Conservation (phyloP, 1,284 basidiomycete genomes). For the Heliocybe sulcata region DNA sequence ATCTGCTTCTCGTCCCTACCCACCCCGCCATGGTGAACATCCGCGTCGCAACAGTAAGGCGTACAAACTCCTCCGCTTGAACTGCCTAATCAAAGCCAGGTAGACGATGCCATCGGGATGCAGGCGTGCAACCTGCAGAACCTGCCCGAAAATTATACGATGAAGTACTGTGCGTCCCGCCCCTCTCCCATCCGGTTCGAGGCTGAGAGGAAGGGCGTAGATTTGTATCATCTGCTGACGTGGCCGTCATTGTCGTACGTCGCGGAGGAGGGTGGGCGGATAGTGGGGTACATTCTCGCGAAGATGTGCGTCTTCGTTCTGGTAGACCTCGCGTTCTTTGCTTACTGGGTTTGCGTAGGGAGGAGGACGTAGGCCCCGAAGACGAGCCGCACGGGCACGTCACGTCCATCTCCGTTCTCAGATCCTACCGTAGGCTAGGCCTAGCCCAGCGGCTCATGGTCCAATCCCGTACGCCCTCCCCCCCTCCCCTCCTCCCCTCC, state of each 20-base stretch:
- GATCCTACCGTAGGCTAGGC: conserved; percentile 80
- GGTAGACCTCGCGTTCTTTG: neutral
- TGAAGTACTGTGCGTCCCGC: conserved; percentile 74
- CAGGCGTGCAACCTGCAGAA: conserved; percentile 87
- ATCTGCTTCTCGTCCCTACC: too few species aligned
- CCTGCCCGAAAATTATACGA: conserved; percentile 81
- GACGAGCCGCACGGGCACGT: conserved; percentile 79
- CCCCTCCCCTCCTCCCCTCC: conserved; percentile 2
- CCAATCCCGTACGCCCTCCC: conserved; percentile 62
- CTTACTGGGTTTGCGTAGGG: conserved; percentile 37
- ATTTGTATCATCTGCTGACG: conserved; percentile 82
- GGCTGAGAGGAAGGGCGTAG: conserved; percentile 29
- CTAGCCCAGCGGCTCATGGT: conserved; percentile 87
- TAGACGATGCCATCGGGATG: conserved; percentile 80
- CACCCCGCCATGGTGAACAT: conserved; percentile 37
- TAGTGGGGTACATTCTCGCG: conserved; percentile 92
- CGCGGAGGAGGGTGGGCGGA: conserved; percentile 85
- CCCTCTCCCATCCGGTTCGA: neutral
- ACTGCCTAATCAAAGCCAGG: conserved; percentile 23
- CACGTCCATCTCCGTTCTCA: conserved; percentile 85
- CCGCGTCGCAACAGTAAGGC: conserved; percentile 41
- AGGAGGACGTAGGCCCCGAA: conserved; percentile 58
- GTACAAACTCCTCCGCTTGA: conserved; percentile 10
- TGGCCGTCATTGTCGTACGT: conserved; percentile 96
- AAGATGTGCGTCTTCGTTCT: conserved; percentile 63